Evolutionary conservation across 768 basidiomycete species (phyloP).

Genomic region (Suillus subluteus): DNA sequence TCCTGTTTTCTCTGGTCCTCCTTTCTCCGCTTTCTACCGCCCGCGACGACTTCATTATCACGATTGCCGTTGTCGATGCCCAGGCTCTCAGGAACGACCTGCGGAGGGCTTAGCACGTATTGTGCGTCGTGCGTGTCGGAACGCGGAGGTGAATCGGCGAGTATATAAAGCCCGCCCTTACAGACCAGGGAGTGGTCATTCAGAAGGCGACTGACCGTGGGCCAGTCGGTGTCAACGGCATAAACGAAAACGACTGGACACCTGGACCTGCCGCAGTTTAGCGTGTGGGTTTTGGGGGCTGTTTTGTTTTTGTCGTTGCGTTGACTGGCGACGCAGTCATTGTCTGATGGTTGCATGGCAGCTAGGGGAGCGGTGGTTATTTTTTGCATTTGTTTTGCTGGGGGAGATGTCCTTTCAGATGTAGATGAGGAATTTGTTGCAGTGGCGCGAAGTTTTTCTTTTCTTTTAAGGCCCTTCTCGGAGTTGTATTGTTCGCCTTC

Average conservation of each 20-base stretch:
- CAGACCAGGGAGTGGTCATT: background rate
- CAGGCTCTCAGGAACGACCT: no score
- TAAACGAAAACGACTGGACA: constrained; percentile 31
- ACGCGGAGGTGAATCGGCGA: background rate
- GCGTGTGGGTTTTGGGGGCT: background rate
- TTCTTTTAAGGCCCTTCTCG: background rate
- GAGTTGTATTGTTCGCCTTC: background rate
- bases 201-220: background rate
- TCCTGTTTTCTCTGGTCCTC: constrained; percentile 29
- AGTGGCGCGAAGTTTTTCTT: background rate
- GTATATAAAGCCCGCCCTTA: background rate
- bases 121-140: background rate
- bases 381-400: background rate
- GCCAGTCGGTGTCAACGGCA: constrained; percentile 16
- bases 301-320: background rate
- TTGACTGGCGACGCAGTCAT: background rate
- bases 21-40: constrained; percentile 30
- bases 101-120: background rate
- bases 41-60: background rate
- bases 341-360: background rate
- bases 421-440: background rate
- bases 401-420: background rate
- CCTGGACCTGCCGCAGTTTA: constrained; percentile 12
- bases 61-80: background rate
- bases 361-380: background rate